Base-by-base conservation (phyloP, 495 filamentous ascomycete genomes). In the Podospora comata region DNA sequence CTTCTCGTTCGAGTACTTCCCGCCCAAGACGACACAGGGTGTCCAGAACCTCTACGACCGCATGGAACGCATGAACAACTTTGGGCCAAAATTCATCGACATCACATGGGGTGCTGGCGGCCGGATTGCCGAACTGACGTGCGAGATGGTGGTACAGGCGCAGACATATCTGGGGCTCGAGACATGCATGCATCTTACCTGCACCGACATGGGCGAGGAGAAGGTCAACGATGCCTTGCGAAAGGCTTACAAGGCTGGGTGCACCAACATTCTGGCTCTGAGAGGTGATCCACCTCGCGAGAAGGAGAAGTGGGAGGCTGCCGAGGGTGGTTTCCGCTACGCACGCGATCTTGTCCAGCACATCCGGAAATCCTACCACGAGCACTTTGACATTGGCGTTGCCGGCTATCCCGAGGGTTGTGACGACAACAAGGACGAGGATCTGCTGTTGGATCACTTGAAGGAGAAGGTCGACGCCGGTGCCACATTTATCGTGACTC, bases 1-100 rank as follows among this genome's bases (percentile, higher is more conserved):
- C 65, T 97, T 97, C 85, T 98, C 96, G 32, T 99, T 99, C 79
- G 96, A 99, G 81, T 99, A 97, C 85, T 99, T 98, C 80, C 94
- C 96, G 59, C 96, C 96, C n/a, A 99, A 99, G 82, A 99, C 96
- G 0, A 94, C 95, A 1, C 91, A 93, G 85, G 96, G 96, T 86
- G 94, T 99, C 9, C 96, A 98, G 83, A 99, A 99, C 77, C 88
- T 99, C 65, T 99, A 99, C 82, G 96, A 99, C 77, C 91, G 94
- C 72, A 98, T 99, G 92, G 93, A 99, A 82, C 93, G 94, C 76
- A 99, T 99, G 96, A 92, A 98, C 78, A 85, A 85, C 72, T 86
- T 95, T 66, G 94, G 95, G 0, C 96, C 96, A 16, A 88, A 91
- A 69, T 99, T 98, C 81, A 92, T 99, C 77, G 96, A 99, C 79